Evolutionary conservation across 495 filamentous ascomycete genomes (phyloP), one percentile per base, ranked within the genome.

Genomic region (Lasiosphaeria miniovina): DNA sequence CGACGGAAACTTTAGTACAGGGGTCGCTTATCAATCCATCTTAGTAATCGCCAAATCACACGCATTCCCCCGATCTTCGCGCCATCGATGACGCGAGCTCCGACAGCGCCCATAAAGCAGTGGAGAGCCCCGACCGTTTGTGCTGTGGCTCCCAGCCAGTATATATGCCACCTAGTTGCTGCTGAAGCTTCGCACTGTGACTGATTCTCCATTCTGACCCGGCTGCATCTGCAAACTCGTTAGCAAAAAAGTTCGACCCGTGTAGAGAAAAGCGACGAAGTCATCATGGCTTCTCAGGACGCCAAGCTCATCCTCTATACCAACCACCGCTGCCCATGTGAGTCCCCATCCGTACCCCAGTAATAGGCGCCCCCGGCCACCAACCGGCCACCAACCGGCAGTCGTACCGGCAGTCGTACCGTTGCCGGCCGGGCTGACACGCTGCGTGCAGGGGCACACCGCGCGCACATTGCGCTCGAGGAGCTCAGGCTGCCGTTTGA

Each of bases 401-500:
- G 24, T 24, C 24, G 24, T 24, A 24, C 24, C 24, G 24, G 24
- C 24, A 24, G 24, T 24, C 24, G 24, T 24, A 24, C 24, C 24
- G 24, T 24, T 24, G 24, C 24, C 24, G 11, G 11, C 9, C 36
- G 17, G n/a, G 5, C 40, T 32, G 45, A 15, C 43, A 14, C 40
- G 56, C 31, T 41, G 32, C 45, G 40, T 51, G 36, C 53, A 78
- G 75, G 83, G 82, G 90, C 90, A 1, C 90, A 94, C 67, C 87
- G 91, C 32, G 89, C 82, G 2, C 88, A 95, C 67, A 92, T 93
- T 49, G 83, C 84, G 7, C 82, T 96, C 33, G 79, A 81, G 32
- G 90, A 91, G 68, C 82, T 91, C 11, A 80, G 82, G 34, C 67
- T 96, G 17, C 81, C 86, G 1, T 94, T 85, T 62, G 85, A 93